Evolutionary conservation across 140 eudicot genomes (phyloP).

Genomic region (Senecio squalidus): DNA sequence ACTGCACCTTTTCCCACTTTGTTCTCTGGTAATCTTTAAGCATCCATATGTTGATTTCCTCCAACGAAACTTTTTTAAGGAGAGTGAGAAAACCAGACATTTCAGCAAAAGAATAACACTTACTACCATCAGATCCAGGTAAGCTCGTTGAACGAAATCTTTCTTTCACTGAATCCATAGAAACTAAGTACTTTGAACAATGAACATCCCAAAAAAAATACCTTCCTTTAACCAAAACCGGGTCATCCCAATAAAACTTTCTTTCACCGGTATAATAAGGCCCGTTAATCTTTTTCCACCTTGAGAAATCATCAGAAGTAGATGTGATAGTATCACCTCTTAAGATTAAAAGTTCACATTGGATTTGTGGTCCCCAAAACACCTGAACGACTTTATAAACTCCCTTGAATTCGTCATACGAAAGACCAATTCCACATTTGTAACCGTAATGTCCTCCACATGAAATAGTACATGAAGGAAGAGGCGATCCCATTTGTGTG

Average conservation of each 20-base stretch:
- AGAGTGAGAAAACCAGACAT: constrained; percentile 22
- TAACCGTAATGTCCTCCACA: constrained; percentile 24
- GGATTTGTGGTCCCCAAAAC: constrained; percentile 17
- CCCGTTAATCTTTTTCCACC: constrained; percentile 20
- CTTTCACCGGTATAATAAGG: constrained; percentile 12
- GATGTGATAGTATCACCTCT: not conserved
- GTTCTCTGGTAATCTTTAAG: constrained; percentile 23
- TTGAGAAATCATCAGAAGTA: not conserved
- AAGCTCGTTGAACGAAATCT: constrained; percentile 5
- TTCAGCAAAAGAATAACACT: constrained; percentile 10
- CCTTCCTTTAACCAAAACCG: constrained; percentile 18
- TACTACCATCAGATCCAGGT: not conserved
- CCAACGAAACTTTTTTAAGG: not conserved
- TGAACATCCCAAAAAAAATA: constrained; percentile 20
- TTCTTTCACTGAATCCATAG: constrained; percentile 27
- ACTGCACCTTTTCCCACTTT: constrained; percentile 17
- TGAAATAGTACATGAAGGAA: constrained; percentile 8
- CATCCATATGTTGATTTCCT: constrained; percentile 20
- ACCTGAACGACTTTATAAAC: constrained; percentile 35
- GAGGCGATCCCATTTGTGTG: constrained; percentile 18
- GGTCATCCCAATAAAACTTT: constrained; percentile 15
- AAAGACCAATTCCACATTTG: constrained; percentile 30
- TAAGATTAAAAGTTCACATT: constrained; percentile 24
- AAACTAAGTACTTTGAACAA: constrained; percentile 9
- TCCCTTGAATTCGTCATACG: constrained; percentile 21